Base-by-base conservation (phyloP, 352 stramenopile species). In the Saprolegnia diclina region DNA sequence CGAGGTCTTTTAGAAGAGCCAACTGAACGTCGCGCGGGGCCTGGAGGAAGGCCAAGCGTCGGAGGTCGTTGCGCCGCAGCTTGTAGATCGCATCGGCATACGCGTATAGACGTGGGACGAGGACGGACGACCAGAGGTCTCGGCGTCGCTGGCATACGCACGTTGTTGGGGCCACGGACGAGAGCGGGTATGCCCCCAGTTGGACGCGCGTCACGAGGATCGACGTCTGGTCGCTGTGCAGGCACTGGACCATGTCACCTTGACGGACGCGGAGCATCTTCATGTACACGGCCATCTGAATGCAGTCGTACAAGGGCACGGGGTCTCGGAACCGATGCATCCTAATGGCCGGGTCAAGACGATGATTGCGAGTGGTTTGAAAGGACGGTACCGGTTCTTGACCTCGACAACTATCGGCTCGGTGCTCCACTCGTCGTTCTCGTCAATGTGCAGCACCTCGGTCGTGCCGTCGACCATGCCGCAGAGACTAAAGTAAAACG, bases 241-340 rank as follows among this genome's bases (percentile, higher is more conserved):
- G 65, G 57, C 81, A 92, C 72, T 92, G 79, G 21, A 93, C 78
- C 55, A 93, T 70, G 62, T 93, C 80, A 19, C 83, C 85, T 35
- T 83, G 71, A 10, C 74, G 62, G 35, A 91, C 67, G 0, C 65
- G 73, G 5, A 91, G 64, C 83, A 93, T 88, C 70, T 93, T 93
- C 73, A 93, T 85, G 69, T 93, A 93, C 22, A 93, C 75, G 18
- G 82, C 83, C 70, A 91, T 79, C 55, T 93, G 85, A 21, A 93
- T 83, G 32, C 87, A 77, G 61, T 93, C 85, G 62, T 91, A 77
- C 16, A 92, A 76, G 6, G 81, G 85, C 3, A 77, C 81, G 5
- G 80, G 82, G 10, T 81, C 71, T 7, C 77, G 76, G 56, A 92
- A 89, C 42, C 75, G 74, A 35, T 77, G 75, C 71, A 92, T 67